Evolutionary conservation across 768 basidiomycete genomes (phyloP).

Genomic region (Arthromyces matolae): DNA sequence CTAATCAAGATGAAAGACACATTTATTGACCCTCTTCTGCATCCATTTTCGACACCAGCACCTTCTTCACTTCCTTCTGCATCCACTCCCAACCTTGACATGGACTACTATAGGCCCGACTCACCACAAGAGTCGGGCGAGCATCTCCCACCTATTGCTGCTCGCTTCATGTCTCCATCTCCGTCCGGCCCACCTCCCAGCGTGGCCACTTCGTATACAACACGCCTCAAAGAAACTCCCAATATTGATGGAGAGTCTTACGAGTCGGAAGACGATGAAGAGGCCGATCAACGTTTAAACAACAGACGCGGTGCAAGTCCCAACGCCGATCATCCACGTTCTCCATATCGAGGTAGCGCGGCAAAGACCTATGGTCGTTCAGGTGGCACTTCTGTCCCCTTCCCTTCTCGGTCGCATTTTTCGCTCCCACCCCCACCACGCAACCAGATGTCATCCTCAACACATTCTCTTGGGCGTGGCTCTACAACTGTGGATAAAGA

Average conservation of each 20-base stretch:
- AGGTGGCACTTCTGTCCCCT: slow-evolving; percentile 54
- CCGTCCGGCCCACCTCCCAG: slow-evolving; percentile 32
- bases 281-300: slow-evolving; percentile 46
- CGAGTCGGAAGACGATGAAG: slow-evolving; percentile 70
- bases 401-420: slow-evolving; percentile 77
- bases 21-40: slow-evolving; percentile 85
- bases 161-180: slow-evolving; percentile 85
- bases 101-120: slow-evolving; percentile 67
- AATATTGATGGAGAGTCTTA: slow-evolving; percentile 71
- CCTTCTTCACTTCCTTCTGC: slow-evolving; percentile 44
- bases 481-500: slow-evolving; percentile 47
- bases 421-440: slow-evolving; percentile 69
- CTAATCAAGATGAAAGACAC: slow-evolving; percentile 90
- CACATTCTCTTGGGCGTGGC: slow-evolving; percentile 73
- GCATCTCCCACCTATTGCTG: slow-evolving; percentile 81
- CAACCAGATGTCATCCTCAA: slow-evolving; percentile 53
- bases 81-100: slow-evolving; percentile 58
- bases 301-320: slow-evolving; percentile 24
- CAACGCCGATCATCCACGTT: slow-evolving; percentile 69
- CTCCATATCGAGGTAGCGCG: slow-evolving; percentile 63
- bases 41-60: slow-evolving; percentile 62
- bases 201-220: slow-evolving; percentile 26
- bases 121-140: slow-evolving; percentile 72
- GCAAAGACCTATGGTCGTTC: slow-evolving; percentile 37
- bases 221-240: slow-evolving; percentile 52